Evolutionary conservation across 169 alveolate genomes (phyloP), one percentile per base, ranked within the genome.

Genomic region (Plasmodium berghei): DNA sequence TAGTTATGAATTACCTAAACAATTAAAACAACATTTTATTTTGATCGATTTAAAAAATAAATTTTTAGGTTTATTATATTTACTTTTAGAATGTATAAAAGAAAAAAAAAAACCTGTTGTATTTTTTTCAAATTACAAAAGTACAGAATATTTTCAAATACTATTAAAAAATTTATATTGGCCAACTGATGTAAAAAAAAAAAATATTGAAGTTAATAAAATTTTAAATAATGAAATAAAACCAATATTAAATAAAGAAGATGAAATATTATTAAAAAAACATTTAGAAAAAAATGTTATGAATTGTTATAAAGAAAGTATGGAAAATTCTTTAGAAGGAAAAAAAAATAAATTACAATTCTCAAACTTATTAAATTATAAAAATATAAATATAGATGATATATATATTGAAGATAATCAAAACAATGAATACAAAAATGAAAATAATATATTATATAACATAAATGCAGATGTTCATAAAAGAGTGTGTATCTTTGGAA

Each of bases 71-170:
- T 56, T 75, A 24, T n/a, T 69, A 16, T 64, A 72, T 10, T 58
- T 59, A 61, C 2, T 73, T n/a, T 40, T 66, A 24, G 70, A 72
- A 2, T 69, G 92, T 18, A 40, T 64, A 52, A 22, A 69, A 14
- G 45, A 69, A 45, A 74, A 61, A 22, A 26, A 49, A 9, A 62
- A 89, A 80, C 72, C 88, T 40, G 74, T 94, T 40, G 74, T 94
- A 6, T 94, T 94, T 62, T 93, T 93, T 3, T 94, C 96, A 24
- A 94, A 94, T 66, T 90, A 94, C 16, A 88, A 87, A 55, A 77
- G 94, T 24, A 96, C 93, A 16, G 93, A 71, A 18, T 94, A 72
- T 56, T 64, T 92, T 48, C 80, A 88, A 45, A 34, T 61, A 2
- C 63, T 94, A 20, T 83, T 94, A 1, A 87, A 66, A 73, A 48